Evolutionary conservation across 345 rosid genomes (phyloP).

Genomic region (Iberis pinnata): DNA sequence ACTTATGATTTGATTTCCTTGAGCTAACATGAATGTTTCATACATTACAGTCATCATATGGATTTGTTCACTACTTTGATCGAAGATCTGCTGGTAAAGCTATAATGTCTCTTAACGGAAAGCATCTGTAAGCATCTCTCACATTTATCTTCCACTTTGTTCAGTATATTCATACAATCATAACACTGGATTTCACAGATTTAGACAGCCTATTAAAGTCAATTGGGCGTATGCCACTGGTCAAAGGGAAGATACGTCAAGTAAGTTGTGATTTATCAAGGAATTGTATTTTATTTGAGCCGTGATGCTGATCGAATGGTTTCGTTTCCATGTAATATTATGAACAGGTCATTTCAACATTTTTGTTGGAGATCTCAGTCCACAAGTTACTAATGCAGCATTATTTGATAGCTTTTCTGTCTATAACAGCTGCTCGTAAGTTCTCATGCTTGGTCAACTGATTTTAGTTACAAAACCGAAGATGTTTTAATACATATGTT

Average conservation of each 20-base stretch:
- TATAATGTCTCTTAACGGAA: conserved; percentile 68
- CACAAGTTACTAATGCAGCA: conserved; percentile 86
- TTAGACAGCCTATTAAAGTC: conserved; percentile 96
- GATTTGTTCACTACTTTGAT: conserved; percentile 88
- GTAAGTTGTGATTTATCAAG: conserved; percentile 33
- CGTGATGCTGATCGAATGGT: neutral
- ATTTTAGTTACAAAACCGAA: neutral
- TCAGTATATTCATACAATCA: neutral
- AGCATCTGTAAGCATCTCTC: conserved; percentile 62
- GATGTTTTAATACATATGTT: neutral
- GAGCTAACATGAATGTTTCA: neutral
- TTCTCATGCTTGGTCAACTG: neutral
- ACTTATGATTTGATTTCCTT: too few relatives aligned
- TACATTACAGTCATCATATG: conserved; percentile 67
- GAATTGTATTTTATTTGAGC: neutral
- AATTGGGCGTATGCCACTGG: conserved; percentile 96
- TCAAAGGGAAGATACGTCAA: conserved; percentile 96
- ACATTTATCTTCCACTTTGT: neutral
- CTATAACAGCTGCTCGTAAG: conserved; percentile 78
- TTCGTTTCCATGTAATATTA: conserved; percentile 8
- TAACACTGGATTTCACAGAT: conserved; percentile 47
- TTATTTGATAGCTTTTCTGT: conserved; percentile 67
- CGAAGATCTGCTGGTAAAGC: conserved; percentile 81
- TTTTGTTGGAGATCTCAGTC: conserved; percentile 92
- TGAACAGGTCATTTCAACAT: conserved; percentile 76